These are phyloP conservation scores for Coemansia sp. DNA, from an alignment of 192 early-diverging fungal genomes.

Conservation along the genomic window DNA sequence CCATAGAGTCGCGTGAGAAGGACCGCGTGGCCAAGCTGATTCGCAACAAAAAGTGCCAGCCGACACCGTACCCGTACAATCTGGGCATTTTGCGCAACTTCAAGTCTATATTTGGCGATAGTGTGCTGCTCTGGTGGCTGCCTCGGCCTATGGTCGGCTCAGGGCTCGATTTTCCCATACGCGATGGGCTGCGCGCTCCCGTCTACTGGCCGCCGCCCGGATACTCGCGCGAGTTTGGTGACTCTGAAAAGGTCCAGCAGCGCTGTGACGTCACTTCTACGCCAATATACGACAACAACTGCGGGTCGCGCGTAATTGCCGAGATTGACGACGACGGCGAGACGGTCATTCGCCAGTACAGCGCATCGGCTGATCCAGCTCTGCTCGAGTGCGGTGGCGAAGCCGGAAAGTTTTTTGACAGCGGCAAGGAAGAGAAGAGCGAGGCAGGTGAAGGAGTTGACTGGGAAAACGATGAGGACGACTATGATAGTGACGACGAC, in stretches of 20 bases:
- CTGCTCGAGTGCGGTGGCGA: slow-evolving; percentile 45
- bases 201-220: slow-evolving; percentile 76
- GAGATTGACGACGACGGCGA: slow-evolving; percentile 55
- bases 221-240: slow-evolving; percentile 51
- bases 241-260: slow-evolving; percentile 23
- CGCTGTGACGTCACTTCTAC: slow-evolving; percentile 19
- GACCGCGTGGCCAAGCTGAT: slow-evolving; percentile 47
- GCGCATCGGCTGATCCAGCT: slow-evolving; percentile 28
- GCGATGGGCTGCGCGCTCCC: slow-evolving; percentile 35
- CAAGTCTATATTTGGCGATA: slow-evolving; percentile 69
- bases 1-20: slow-evolving; percentile 55
- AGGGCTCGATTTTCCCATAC: slow-evolving; percentile 68
- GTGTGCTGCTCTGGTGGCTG: slow-evolving; percentile 72
- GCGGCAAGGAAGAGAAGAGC: slow-evolving; percentile 49
- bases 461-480: slow-evolving; percentile 42
- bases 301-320: slow-evolving; percentile 32
- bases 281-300: slow-evolving; percentile 16
- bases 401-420: slow-evolving; percentile 26
- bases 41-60: slow-evolving; percentile 46
- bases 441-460: slow-evolving; percentile 37
- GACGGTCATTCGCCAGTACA: slow-evolving; percentile 48
- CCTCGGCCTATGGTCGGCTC: slow-evolving; percentile 62
- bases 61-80: slow-evolving; percentile 84
- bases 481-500: slow-evolving; percentile 50
- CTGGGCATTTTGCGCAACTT: slow-evolving; percentile 75